phyloP scores from a whole-genome alignment of 2,329 filamentous ascomycete genomes.

The Paecilomyces variotii region DNA sequence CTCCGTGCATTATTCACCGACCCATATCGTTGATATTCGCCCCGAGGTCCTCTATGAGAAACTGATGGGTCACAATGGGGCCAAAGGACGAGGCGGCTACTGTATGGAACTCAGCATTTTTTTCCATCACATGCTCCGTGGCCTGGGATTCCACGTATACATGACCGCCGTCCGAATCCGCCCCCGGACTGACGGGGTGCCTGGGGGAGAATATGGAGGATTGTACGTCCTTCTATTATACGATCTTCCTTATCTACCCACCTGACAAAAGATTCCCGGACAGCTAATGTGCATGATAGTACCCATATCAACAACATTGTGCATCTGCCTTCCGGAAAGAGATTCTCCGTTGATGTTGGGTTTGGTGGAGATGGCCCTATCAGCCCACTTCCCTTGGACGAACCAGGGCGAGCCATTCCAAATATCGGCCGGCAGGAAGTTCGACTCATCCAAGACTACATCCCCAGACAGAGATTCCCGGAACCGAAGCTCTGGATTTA shows the following conservation, averaged over 20 bases:
- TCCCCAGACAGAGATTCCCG: slow-evolving; percentile 36
- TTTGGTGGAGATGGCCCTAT: slow-evolving; percentile 57
- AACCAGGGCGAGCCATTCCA: slow-evolving; percentile 26
- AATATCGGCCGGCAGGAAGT: slow-evolving; percentile 51
- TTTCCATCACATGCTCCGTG: slow-evolving; percentile 46
- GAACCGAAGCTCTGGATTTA: slow-evolving; percentile 49
- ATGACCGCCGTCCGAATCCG: slow-evolving; percentile 44
- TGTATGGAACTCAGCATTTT: slow-evolving; percentile 54
- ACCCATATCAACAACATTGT: slow-evolving; percentile 53
- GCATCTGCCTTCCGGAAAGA: slow-evolving; percentile 37
- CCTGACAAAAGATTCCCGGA: background rate
- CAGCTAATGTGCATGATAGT: slow-evolving; percentile 16
- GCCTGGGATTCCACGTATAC: slow-evolving; percentile 46
- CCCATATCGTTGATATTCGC: slow-evolving; percentile 32
- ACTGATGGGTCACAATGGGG: slow-evolving; percentile 28
- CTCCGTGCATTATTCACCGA: slow-evolving; percentile 43
- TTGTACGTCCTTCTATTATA: slow-evolving; percentile 10
- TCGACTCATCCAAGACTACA: slow-evolving; percentile 42
- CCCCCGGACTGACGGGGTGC: slow-evolving; percentile 15
- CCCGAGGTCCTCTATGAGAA: slow-evolving; percentile 44
- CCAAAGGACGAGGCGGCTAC: slow-evolving; percentile 47
- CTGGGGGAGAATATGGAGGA: slow-evolving; percentile 18
- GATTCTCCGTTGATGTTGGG: slow-evolving; percentile 49
- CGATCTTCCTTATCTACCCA: too few relatives aligned
- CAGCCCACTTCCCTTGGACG: slow-evolving; percentile 45